Evolutionary conservation across 1,284 basidiomycete species (phyloP).

Genomic region (Malassezia caprae): DNA sequence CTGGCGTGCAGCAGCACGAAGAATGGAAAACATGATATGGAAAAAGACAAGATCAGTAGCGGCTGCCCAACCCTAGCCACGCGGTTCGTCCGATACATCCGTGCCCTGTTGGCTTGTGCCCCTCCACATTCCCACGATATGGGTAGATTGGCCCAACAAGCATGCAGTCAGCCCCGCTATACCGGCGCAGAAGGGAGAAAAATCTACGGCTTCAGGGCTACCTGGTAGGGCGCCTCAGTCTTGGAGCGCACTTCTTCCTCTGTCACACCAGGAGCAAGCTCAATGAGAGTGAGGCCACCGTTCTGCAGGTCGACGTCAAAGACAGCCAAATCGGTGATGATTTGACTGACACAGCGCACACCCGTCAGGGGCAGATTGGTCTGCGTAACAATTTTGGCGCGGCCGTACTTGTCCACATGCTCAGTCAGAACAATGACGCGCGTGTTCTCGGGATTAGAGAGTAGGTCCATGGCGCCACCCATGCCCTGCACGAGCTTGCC

Average conservation of each 20-base stretch:
- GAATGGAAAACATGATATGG: constrained; percentile 1
- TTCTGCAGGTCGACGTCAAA: constrained; percentile 71
- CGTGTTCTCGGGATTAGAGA: constrained; percentile 28
- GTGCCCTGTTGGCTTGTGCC: neutral
- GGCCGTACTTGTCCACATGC: constrained; percentile 78
- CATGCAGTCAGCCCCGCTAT: neutral
- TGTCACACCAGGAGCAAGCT: constrained; percentile 70
- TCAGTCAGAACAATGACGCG: constrained; percentile 68
- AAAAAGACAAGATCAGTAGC: neutral
- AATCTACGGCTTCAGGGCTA: constrained; percentile 40
- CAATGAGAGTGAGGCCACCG: constrained; percentile 65
- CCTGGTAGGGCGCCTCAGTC: constrained; percentile 66
- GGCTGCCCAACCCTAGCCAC: neutral
- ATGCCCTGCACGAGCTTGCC: constrained; percentile 72
- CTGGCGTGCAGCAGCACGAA: constrained; percentile 9
- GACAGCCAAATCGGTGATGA: constrained; percentile 79
- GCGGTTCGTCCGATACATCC: neutral
- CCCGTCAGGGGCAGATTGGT: constrained; percentile 81
- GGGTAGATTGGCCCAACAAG: neutral
- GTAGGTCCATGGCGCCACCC: constrained; percentile 82
- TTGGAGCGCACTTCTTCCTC: constrained; percentile 73
- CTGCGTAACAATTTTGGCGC: constrained; percentile 71
- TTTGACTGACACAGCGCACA: constrained; percentile 69
- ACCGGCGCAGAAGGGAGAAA: neutral
- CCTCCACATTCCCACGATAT: neutral